Conservation (phyloP, 495 filamentous ascomycete species). For the Neurospora hispaniola region DNA sequence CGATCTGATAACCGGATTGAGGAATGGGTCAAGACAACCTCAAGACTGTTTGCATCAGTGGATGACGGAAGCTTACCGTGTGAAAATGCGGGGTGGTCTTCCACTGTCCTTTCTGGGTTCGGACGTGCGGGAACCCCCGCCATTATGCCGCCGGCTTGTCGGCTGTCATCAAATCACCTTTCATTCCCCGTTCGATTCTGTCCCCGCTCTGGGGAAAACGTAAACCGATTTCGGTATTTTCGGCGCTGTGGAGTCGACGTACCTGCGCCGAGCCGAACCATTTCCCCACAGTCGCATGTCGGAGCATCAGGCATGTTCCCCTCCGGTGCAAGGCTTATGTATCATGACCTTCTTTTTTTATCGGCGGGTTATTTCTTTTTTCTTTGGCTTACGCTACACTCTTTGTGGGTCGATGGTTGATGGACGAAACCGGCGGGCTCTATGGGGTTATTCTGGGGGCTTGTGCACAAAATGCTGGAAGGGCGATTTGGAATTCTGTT, state of each 20-base stretch:
- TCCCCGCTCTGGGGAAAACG: neutral
- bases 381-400: neutral
- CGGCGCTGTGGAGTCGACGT: neutral
- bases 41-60: neutral
- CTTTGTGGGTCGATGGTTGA: neutral
- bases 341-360: neutral
- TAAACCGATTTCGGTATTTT: neutral
- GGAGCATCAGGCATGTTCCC: neutral
- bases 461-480: neutral
- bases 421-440: neutral
- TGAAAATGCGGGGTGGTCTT: too few species aligned
- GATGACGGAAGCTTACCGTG: too few species aligned
- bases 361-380: neutral
- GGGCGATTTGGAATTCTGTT: neutral
- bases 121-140: neutral
- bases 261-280: neutral
- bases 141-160: neutral
- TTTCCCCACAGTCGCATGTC: neutral
- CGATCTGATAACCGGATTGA: neutral
- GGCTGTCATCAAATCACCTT: neutral
- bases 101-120: neutral
- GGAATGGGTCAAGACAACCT: neutral
- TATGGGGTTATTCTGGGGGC: neutral
- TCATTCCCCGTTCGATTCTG: neutral
- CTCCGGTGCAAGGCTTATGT: neutral